Conservation (phyloP, 257 asterid genomes). For the Nicotiana tomentosiformis region DNA sequence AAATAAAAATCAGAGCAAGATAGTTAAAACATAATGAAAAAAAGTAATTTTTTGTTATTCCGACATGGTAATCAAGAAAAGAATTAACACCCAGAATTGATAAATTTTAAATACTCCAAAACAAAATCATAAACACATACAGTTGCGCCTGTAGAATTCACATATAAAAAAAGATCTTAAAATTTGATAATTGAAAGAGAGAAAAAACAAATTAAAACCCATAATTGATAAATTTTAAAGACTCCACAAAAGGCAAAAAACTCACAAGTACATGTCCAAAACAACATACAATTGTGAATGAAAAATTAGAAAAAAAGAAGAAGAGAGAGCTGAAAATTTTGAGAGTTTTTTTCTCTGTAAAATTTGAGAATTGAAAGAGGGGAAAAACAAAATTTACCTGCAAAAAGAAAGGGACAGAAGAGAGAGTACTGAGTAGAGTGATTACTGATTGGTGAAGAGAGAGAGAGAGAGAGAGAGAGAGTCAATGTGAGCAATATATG, state of each 20-base stretch:
- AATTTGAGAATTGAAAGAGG: background rate
- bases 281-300: background rate
- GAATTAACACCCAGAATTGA: background rate
- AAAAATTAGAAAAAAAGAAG: background rate
- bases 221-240: background rate
- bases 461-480: background rate
- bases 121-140: background rate
- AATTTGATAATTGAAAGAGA: no score
- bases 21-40: background rate
- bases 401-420: background rate
- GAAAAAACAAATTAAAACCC: background rate
- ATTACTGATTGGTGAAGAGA: background rate
- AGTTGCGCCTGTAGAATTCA: background rate
- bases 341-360: no score
- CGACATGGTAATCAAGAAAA: background rate
- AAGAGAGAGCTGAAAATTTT: background rate
- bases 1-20: background rate
- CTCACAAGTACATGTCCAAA: no score
- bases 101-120: background rate
- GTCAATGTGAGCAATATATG: background rate
- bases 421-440: background rate
- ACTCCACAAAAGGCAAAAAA: no score
- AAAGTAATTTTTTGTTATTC: no score
- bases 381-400: background rate
- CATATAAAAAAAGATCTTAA: no score